phyloP scores from a whole-genome alignment of 1,139 yeast genomes.

The Pneumocystis carinii region DNA sequence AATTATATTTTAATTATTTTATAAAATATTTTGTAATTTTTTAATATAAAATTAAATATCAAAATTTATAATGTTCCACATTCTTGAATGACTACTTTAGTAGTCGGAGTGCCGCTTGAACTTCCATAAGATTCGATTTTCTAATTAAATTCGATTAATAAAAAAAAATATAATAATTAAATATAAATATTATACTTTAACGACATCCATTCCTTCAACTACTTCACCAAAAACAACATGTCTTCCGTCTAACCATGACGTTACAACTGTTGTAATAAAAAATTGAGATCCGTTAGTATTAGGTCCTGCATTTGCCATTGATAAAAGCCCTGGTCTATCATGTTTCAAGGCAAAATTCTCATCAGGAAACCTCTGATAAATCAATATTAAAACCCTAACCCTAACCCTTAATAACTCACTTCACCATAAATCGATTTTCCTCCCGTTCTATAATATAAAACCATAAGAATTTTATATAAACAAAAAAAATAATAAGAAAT shows the following conservation, averaged over 20 bases:
- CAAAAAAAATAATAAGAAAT: background rate
- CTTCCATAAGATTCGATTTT: conserved; percentile 70
- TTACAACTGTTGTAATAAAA: conserved; percentile 91
- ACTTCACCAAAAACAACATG: conserved; percentile 99
- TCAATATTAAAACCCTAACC: conserved; percentile 72
- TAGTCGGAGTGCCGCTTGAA: conserved; percentile 64
- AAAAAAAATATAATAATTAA: no score
- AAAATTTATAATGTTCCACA: conserved; percentile 41
- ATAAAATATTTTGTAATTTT: no score
- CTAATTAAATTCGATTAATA: background rate
- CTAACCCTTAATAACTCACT: conserved; percentile 88
- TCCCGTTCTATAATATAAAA: conserved; percentile 81
- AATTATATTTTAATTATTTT: background rate
- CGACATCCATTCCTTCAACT: conserved; percentile 40
- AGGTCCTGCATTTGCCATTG: conserved; percentile 99
- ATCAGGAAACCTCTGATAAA: background rate
- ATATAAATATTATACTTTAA: background rate
- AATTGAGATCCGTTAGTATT: conserved; percentile 99
- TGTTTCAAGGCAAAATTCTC: background rate
- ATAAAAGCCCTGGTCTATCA: conserved; percentile 72
- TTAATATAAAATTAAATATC: background rate
- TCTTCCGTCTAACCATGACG: conserved; percentile 96
- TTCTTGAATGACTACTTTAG: conserved; percentile 62
- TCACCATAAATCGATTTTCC: conserved; percentile 98
- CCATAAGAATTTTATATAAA: conserved; percentile 29